Percentiles rank a stretch among this genome's conserved stretches.
phyloP scores from a whole-genome alignment of 2,329 filamentous ascomycete genomes.

The Juglanconis sp. region DNA sequence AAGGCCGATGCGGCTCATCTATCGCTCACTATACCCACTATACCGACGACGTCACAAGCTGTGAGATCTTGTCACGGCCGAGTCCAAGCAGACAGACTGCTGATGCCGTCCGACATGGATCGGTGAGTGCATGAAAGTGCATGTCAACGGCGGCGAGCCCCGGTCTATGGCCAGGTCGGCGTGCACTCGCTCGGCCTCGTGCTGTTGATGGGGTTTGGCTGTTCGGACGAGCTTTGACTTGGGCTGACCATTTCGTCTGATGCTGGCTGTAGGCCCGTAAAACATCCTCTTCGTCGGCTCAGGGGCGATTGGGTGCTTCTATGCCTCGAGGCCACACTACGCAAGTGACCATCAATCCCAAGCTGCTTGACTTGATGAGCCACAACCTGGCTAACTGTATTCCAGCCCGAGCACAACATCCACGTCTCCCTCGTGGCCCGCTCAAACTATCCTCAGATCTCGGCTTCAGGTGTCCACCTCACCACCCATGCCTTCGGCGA shows the following conservation, averaged over 20 bases:
- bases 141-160: too few relatives aligned
- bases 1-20: neutral
- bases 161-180: too few relatives aligned
- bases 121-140: neutral
- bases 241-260: too few relatives aligned
- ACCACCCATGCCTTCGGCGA: constrained; percentile 65
- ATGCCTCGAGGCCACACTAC: constrained; percentile 64
- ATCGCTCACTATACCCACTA: neutral
- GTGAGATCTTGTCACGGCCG: too few relatives aligned
- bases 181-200: too few relatives aligned
- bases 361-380: too few relatives aligned
- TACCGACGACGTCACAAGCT: too few relatives aligned
- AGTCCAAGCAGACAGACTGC: too few relatives aligned
- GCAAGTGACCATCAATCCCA: constrained; percentile 30
- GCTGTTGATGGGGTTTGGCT: too few relatives aligned
- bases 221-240: too few relatives aligned
- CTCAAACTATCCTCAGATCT: constrained; percentile 67
- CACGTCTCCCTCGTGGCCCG: constrained; percentile 69
- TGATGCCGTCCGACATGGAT: neutral
- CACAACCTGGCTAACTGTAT: neutral
- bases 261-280: too few relatives aligned
- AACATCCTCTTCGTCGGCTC: constrained; percentile 64
- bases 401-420: constrained; percentile 46
- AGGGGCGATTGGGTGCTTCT: constrained; percentile 70
- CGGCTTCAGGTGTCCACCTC: constrained; percentile 58